A percentile compares a stretch with the other conserved stretches of the same genome.
Evolutionary conservation across 2,329 filamentous ascomycete genomes (phyloP).

Genomic region (Microsporum ferrugineum): DNA sequence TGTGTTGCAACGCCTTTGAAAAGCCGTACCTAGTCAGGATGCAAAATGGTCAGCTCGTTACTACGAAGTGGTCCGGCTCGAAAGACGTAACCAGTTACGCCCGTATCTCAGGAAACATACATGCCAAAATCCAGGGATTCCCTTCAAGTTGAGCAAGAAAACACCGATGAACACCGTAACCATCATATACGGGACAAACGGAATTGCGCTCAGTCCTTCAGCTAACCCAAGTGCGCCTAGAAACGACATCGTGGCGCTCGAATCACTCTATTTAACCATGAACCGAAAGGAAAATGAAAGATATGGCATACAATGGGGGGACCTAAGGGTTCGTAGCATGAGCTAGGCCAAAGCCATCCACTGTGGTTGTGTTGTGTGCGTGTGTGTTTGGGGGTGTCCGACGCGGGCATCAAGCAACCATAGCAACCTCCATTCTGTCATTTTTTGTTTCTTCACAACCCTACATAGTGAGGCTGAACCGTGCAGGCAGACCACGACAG

Average conservation of each 20-base stretch:
- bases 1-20: slow-evolving; percentile 4
- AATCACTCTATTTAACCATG: neutral
- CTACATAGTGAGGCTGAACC: no score
- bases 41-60: neutral
- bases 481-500: no score
- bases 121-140: slow-evolving; percentile 4
- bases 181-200: neutral
- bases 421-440: no score
- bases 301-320: neutral
- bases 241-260: neutral
- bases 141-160: slow-evolving; percentile 2
- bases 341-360: neutral
- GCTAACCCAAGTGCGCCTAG: neutral
- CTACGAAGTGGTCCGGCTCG: no score
- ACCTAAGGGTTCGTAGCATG: neutral
- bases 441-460: no score
- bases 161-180: neutral
- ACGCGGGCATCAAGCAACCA: no score
- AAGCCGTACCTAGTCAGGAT: neutral
- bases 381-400: no score
- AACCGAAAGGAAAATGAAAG: neutral
- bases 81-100: neutral
- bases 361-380: no score
- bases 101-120: neutral
- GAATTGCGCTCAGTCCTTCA: neutral